phyloP scores from a whole-genome alignment of 805 yeast species.

The Kodamaea leandrae region DNA sequence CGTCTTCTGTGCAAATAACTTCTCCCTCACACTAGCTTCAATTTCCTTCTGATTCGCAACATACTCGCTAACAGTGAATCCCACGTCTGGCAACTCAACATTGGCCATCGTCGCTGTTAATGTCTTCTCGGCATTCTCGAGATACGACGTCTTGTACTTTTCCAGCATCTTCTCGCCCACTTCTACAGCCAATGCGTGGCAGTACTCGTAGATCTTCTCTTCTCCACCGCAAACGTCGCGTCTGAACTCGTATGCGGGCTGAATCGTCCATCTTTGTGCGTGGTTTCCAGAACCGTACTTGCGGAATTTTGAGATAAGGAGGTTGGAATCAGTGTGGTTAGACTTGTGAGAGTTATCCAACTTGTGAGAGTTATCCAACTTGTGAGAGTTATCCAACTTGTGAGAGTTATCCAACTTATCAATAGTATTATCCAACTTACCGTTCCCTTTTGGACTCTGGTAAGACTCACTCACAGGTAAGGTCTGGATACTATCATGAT shows the following conservation, averaged over 20 bases:
- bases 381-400: too few relatives aligned
- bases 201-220: constrained; percentile 47
- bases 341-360: not conserved
- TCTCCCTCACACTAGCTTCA: not conserved
- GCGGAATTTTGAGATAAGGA: constrained; percentile 46
- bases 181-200: constrained; percentile 40
- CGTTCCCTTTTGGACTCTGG: constrained; percentile 32
- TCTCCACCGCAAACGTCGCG: constrained; percentile 60
- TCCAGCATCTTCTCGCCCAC: constrained; percentile 41
- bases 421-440: too few relatives aligned
- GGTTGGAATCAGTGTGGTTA: constrained; percentile 19
- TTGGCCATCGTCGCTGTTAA: constrained; percentile 44
- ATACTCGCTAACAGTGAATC: constrained; percentile 11
- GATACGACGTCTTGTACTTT: constrained; percentile 36
- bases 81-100: constrained; percentile 34
- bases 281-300: constrained; percentile 21
- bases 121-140: constrained; percentile 35
- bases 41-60: not conserved
- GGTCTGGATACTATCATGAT: constrained; percentile 51
- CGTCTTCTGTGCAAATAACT: constrained; percentile 29
- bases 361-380: not conserved
- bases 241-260: constrained; percentile 52
- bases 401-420: not conserved
- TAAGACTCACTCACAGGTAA: constrained; percentile 56
- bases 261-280: constrained; percentile 40